A percentile compares a stretch with the other conserved stretches of the same genome.
Evolutionary conservation across 768 basidiomycete genomes (phyloP).

Genomic region (Sarcomyxa edulis): DNA sequence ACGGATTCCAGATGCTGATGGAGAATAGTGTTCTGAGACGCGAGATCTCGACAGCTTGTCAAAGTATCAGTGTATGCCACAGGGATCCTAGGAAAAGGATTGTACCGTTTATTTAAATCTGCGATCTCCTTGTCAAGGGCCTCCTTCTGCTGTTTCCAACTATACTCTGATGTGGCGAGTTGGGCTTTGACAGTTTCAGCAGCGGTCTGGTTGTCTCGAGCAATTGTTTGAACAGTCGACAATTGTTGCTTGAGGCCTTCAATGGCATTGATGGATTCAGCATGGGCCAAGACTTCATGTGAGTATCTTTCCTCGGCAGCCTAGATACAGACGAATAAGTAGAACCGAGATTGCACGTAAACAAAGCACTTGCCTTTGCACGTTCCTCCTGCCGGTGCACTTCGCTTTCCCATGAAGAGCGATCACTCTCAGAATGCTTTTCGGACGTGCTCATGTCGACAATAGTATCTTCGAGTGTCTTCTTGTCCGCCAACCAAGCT

Average conservation of each 20-base stretch:
- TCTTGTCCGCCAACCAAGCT: constrained; percentile 76
- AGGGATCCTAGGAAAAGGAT: too few species aligned
- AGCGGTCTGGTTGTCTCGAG: constrained; percentile 53
- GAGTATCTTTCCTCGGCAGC: constrained; percentile 79
- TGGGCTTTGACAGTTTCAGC: constrained; percentile 77
- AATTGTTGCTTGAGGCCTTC: constrained; percentile 63
- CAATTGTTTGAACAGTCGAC: constrained; percentile 38
- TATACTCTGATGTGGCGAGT: constrained; percentile 61
- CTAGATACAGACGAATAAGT: constrained; percentile 19
- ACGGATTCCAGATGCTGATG: constrained; percentile 85
- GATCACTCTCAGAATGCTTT: constrained; percentile 58
- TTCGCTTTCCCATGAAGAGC: constrained; percentile 56
- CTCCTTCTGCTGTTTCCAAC: constrained; percentile 78
- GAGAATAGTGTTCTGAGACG: constrained; percentile 68
- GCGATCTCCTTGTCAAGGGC: constrained; percentile 72
- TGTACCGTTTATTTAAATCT: constrained; percentile 67
- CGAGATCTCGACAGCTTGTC: constrained; percentile 72
- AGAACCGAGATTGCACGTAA: neutral
- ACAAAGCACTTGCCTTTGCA: constrained; percentile 43
- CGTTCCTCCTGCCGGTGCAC: constrained; percentile 65
- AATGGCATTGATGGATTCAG: constrained; percentile 74
- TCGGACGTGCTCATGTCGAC: constrained; percentile 76
- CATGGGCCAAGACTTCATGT: constrained; percentile 79
- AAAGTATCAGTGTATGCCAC: too few species aligned
- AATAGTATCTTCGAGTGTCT: constrained; percentile 75